These are phyloP conservation scores for Fusarium sp. DNA, from an alignment of 2,329 filamentous ascomycete genomes.

Conservation along the genomic window DNA sequence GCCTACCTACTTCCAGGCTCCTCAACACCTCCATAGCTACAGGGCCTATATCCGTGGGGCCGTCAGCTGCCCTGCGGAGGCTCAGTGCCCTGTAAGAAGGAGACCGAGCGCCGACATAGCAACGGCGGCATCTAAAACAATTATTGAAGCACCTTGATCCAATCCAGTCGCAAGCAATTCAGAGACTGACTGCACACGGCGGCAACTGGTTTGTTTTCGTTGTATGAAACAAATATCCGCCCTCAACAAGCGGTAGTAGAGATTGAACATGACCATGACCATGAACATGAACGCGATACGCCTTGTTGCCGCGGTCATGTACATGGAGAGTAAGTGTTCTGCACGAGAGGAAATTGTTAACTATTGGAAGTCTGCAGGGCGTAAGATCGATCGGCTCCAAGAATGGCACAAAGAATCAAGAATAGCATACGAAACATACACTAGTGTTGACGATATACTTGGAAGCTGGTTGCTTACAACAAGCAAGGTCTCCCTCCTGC, in stretches of 20 bases:
- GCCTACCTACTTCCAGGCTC: too few species aligned
- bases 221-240: constrained; percentile 27
- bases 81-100: constrained; percentile 27
- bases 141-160: constrained; percentile 19
- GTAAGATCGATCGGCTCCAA: constrained; percentile 20
- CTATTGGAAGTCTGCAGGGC: constrained; percentile 10
- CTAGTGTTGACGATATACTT: constrained; percentile 11
- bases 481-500: background rate
- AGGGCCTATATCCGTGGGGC: constrained; percentile 15
- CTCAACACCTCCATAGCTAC: constrained; percentile 6
- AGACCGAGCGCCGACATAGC: constrained; percentile 42
- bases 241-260: constrained; percentile 25
- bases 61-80: constrained; percentile 39
- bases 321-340: background rate
- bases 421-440: constrained; percentile 36
- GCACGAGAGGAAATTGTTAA: constrained; percentile 9
- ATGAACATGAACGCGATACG: background rate
- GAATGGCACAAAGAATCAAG: constrained; percentile 29
- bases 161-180: constrained; percentile 13
- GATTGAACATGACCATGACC: background rate
- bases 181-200: constrained; percentile 29
- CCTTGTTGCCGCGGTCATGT: background rate
- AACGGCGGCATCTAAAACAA: constrained; percentile 45
- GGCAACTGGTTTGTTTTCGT: constrained; percentile 35
- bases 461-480: background rate